These are phyloP conservation scores for Nigrospora oryzae DNA, from an alignment of 2,329 filamentous ascomycete genomes.

Conservation along the genomic window DNA sequence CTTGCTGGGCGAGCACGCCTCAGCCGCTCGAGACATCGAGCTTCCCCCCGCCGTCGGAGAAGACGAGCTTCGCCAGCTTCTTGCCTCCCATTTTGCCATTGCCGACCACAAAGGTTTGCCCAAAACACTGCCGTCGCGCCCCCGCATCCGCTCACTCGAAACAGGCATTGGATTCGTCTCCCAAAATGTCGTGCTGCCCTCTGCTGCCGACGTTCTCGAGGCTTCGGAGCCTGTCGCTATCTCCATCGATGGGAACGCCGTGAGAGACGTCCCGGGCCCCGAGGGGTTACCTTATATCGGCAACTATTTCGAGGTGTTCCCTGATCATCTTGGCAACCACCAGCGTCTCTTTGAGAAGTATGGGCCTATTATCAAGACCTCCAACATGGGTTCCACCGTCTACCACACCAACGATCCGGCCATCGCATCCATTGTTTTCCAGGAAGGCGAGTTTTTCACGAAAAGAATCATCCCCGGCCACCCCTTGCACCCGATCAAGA, in stretches of 20 bases:
- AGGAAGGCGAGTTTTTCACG: constrained; percentile 43
- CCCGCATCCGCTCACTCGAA: no score
- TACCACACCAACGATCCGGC: constrained; percentile 44
- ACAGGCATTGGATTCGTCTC: constrained; percentile 24
- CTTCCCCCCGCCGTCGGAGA: constrained; percentile 22
- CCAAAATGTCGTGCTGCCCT: constrained; percentile 19
- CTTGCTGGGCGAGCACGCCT: constrained; percentile 29
- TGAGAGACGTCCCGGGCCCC: constrained; percentile 42
- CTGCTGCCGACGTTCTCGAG: constrained; percentile 25
- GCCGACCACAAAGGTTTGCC: constrained; percentile 31
- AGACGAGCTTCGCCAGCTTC: constrained; percentile 27
- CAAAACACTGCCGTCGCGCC: no score
- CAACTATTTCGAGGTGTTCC: constrained; percentile 45
- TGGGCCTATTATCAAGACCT: constrained; percentile 42
- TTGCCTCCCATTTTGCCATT: constrained; percentile 34
- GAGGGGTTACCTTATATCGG: constrained; percentile 38
- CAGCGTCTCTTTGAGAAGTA: constrained; percentile 44
- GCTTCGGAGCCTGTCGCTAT: constrained; percentile 27
- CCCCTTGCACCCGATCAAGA: constrained; percentile 34
- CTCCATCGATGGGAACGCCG: constrained; percentile 37
- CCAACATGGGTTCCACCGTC: constrained; percentile 37
- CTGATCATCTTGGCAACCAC: constrained; percentile 49
- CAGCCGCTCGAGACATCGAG: constrained; percentile 26
- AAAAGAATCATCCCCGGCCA: constrained; percentile 43
- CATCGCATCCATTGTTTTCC: constrained; percentile 34